Base-by-base conservation (phyloP, 2,329 filamentous ascomycete genomes). In the Arachnomyces sp. region DNA sequence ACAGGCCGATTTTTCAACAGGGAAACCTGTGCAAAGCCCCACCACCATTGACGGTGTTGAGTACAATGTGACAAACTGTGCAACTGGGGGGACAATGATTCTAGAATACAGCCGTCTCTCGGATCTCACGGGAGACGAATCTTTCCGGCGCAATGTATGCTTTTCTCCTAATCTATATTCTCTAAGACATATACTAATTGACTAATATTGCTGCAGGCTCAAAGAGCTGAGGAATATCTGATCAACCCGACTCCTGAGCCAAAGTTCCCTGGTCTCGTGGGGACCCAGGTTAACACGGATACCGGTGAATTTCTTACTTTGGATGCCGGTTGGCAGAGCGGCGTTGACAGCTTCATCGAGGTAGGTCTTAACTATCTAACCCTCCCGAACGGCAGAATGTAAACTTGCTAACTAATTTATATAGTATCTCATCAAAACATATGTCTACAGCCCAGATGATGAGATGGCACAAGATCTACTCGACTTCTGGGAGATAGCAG, bases 311-410 rank as follows among this genome's bases (percentile, higher is more conserved):
- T 51, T 31, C 46, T 52, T 21, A 49, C 48, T 4, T 46, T 49
- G 14, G 51, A 52, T 36, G 50, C 41, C 28, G 51, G 51, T 28
- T 53, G 51, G 51, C 31, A 51, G 18, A 40, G 46, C 21, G 46
- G 46, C 2, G 47, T 52, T 31, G 51, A 53, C 40, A 53, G 51
- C 35, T 51, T 48, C 29, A 39, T 52, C 13, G 51, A 52, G 46
- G 49, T 50, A 31, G 29, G 39, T 30, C 14, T n/a, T 4, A 15
- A 29, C n/a, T n/a, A n/a, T n/a, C n/a, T n/a, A 17, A 7, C 7
- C n/a, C 15, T 11, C 14, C 7, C 11, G 15, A 7, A 15, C 14
- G 15, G 8, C 16, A 7, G 11, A 2, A 29, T 12, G 4, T 3
- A n/a, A n/a, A 25, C 15, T 36, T 3, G 16, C 39, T 40, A n/a